These are phyloP conservation scores for Whalleya microplaca DNA, from an alignment of 2,329 filamentous ascomycete species.

Conservation along the genomic window DNA sequence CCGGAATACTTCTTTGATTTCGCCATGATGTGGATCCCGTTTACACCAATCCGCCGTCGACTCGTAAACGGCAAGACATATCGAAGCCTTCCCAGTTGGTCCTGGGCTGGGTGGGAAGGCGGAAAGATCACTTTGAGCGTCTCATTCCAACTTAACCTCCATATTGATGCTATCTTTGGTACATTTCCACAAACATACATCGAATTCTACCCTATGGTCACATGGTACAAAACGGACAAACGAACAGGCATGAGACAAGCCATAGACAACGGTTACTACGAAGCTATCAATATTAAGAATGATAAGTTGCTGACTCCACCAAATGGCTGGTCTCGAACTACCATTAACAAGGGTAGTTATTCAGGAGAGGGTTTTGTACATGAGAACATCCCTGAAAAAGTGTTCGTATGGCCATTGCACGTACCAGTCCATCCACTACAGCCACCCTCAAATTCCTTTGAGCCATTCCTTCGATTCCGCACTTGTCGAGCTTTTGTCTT, in stretches of 20 bases:
- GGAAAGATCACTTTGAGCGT: too few species aligned
- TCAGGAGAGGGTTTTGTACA: not conserved
- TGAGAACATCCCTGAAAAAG: not conserved
- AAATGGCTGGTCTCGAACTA: not conserved
- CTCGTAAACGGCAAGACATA: not conserved
- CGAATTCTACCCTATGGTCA: not conserved
- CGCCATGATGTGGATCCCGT: too few species aligned
- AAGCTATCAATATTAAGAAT: not conserved
- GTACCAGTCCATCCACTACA: not conserved
- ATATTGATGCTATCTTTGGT: not conserved
- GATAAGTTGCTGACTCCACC: not conserved
- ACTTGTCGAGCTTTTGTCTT: not conserved
- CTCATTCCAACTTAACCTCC: too few species aligned
- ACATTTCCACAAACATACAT: not conserved
- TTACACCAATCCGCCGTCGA: conserved; percentile 1
- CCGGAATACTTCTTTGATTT: conserved; percentile 1
- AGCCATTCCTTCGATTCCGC: not conserved
- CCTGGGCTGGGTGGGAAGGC: too few species aligned
- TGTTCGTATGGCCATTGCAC: not conserved
- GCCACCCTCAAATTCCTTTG: not conserved
- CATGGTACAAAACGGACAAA: not conserved
- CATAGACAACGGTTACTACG: not conserved
- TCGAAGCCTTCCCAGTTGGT: not conserved
- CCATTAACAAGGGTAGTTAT: not conserved
- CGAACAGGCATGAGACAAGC: not conserved